These are phyloP conservation scores for Xylaria scruposa DNA, from an alignment of 495 filamentous ascomycete genomes.

Conservation along the genomic window DNA sequence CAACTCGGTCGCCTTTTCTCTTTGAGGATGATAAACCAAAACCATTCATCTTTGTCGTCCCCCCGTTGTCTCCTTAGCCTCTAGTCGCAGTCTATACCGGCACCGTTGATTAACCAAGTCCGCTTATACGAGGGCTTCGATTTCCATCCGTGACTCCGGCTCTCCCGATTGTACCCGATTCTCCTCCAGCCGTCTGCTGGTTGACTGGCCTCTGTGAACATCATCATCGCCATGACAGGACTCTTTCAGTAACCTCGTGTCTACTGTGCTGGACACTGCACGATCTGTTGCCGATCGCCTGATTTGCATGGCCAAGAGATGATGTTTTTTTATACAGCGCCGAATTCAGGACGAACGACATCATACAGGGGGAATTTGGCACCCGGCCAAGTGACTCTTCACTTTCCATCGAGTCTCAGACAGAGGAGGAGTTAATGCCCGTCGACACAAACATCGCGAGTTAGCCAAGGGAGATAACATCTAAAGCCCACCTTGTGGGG, in stretches of 20 bases:
- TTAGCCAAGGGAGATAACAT: neutral
- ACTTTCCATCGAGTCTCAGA: neutral
- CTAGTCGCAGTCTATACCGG: neutral
- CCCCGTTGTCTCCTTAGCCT: neutral
- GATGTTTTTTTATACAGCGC: slow-evolving; percentile 11
- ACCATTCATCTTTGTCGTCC: neutral
- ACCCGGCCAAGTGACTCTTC: neutral
- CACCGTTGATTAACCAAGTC: neutral
- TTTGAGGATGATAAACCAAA: neutral
- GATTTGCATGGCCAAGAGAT: slow-evolving; percentile 17
- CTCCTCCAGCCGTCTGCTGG: slow-evolving; percentile 6
- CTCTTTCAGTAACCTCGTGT: neutral
- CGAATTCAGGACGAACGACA: slow-evolving; percentile 19
- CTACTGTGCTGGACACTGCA: slow-evolving; percentile 1
- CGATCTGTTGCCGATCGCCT: slow-evolving; percentile 5
- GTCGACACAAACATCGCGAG: neutral
- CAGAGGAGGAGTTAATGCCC: neutral
- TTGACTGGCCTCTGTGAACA: neutral
- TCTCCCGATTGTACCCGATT: slow-evolving; percentile 13
- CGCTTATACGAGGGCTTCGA: slow-evolving; percentile 8
- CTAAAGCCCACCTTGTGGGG: slow-evolving; percentile 4
- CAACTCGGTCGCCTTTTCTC: neutral
- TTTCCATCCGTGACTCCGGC: neutral
- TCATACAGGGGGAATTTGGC: slow-evolving; percentile 3
- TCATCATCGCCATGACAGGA: slow-evolving; percentile 1